These are phyloP conservation scores for Epichloe glyceriae DNA, from an alignment of 2,329 filamentous ascomycete genomes.

Conservation along the genomic window DNA sequence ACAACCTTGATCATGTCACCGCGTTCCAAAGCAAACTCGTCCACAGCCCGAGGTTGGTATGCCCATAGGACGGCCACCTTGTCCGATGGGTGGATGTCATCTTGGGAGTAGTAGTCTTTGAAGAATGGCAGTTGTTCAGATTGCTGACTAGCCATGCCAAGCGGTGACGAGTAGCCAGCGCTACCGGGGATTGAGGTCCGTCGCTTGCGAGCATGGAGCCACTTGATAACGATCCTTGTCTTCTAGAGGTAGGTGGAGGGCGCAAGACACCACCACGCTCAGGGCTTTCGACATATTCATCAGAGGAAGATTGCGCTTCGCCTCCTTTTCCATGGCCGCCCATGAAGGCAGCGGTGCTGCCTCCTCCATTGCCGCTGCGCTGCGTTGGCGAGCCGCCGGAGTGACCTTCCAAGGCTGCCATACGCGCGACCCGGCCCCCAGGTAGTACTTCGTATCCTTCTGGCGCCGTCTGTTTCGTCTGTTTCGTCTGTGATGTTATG, in stretches of 20 bases:
- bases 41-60: conserved; percentile 83
- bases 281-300: conserved; percentile 59
- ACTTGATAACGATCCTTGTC: conserved; percentile 82
- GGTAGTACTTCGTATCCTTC: conserved; percentile 63
- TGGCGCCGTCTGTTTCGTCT: conserved; percentile 20
- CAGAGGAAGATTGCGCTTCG: conserved; percentile 54
- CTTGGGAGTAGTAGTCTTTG: conserved; percentile 97
- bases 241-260: conserved; percentile 48
- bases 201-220: conserved; percentile 60
- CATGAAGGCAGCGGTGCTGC: conserved; percentile 29
- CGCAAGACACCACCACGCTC: conserved; percentile 44
- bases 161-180: conserved; percentile 68
- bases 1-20: conserved; percentile 98
- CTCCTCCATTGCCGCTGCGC: conserved; percentile 29
- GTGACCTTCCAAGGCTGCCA: conserved; percentile 82
- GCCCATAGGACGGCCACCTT: conserved; percentile 89
- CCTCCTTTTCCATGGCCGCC: conserved; percentile 29
- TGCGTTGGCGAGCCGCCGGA: conserved; percentile 47
- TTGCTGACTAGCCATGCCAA: conserved; percentile 72
- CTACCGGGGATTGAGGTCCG: conserved; percentile 59
- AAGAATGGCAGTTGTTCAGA: conserved; percentile 94
- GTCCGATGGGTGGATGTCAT: conserved; percentile 87
- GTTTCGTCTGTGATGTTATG: conserved; percentile 22
- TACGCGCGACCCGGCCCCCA: conserved; percentile 81
- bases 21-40: conserved; percentile 86